Base-by-base conservation (phyloP, 352 stramenopile species). In the Globisporangium irregulare region DNA sequence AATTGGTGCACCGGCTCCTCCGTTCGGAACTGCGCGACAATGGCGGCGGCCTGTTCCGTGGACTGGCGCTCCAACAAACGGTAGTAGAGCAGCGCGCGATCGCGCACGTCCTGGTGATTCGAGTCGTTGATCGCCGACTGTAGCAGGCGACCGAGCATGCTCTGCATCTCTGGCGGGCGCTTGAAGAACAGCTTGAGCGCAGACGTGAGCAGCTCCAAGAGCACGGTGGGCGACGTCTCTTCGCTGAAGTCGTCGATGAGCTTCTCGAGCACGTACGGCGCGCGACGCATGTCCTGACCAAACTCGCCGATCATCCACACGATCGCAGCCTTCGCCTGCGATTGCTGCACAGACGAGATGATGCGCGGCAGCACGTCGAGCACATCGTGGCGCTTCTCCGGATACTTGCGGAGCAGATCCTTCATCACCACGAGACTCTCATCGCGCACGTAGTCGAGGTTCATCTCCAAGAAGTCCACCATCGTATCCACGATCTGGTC, bases 141-240 rank as follows among this genome's bases (percentile, higher is more conserved):
- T 61, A 99, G 84, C 46, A 99, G 81, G 24, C 94, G 85, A 5
- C 97, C 97, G 29, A 99, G 81, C 97, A 99, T 99, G 48, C 82
- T 90, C 77, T 99, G 96, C 86, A 98, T 93, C 86, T 99, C 97
- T 1, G 97, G 96, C 48, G 97, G 93, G n/a, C 97, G 89, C 76
- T 98, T 93, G 79, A 99, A 99, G 77, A 99, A 99, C 6, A 99
- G 82, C 77, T 99, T 99, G 74, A 99, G 91, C 4, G 95, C 92
- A n/a, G 94, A 92, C 25, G 86, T 98, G 24, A 99, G 83, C 55
- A 99, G 76, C 68, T 98, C 89, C 57, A 98, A 81, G 68, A 98
- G 97, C 18, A 99, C 93, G 0, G 80, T 76, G 2, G 87, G 76
- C 55, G 93, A 86, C 20, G 83, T 86, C 69, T 99, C 92, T 32